phyloP scores from a whole-genome alignment of 345 rosid genomes.

The Linum usitatissimum region DNA sequence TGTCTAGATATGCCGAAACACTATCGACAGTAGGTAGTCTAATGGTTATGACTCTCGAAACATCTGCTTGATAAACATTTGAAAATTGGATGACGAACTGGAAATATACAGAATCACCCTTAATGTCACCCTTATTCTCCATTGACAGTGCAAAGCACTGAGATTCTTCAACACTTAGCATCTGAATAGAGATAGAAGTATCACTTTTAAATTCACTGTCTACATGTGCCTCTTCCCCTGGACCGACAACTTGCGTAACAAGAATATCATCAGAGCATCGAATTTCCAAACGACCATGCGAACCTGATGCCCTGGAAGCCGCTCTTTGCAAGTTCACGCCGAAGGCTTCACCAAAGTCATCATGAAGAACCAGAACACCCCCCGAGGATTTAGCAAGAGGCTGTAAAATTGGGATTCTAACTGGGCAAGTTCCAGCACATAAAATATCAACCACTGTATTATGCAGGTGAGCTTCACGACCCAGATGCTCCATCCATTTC shows the following conservation, averaged over 20 bases:
- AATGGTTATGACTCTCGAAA: slow-evolving; percentile 73
- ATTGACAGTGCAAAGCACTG: slow-evolving; percentile 79
- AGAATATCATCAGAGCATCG: slow-evolving; percentile 91
- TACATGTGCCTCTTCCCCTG: slow-evolving; percentile 84
- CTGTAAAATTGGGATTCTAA: slow-evolving; percentile 75
- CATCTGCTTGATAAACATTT: slow-evolving; percentile 78
- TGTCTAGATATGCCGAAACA: slow-evolving; percentile 68
- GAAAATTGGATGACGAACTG: slow-evolving; percentile 75
- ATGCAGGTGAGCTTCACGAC: slow-evolving; percentile 61
- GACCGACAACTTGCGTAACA: slow-evolving; percentile 87
- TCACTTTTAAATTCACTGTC: slow-evolving; percentile 77
- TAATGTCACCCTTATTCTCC: slow-evolving; percentile 80
- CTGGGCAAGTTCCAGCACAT: slow-evolving; percentile 97
- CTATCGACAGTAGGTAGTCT: slow-evolving; percentile 80
- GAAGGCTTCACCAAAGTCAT: slow-evolving; percentile 98
- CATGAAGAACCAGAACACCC: slow-evolving; percentile 90
- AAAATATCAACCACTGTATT: slow-evolving; percentile 81
- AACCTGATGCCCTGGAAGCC: slow-evolving; percentile 70
- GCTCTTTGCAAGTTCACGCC: slow-evolving; percentile 97
- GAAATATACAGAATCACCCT: slow-evolving; percentile 54
- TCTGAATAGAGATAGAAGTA: slow-evolving; percentile 55
- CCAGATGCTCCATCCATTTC: slow-evolving; percentile 81
- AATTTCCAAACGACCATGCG: slow-evolving; percentile 79
- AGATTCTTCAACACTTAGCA: slow-evolving; percentile 89
- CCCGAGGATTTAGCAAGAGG: slow-evolving; percentile 94